Percentiles rank a stretch among this genome's conserved stretches.
These are phyloP conservation scores for Psilocybe subaeruginosa DNA, from an alignment of 768 basidiomycete genomes.

Conservation along the genomic window DNA sequence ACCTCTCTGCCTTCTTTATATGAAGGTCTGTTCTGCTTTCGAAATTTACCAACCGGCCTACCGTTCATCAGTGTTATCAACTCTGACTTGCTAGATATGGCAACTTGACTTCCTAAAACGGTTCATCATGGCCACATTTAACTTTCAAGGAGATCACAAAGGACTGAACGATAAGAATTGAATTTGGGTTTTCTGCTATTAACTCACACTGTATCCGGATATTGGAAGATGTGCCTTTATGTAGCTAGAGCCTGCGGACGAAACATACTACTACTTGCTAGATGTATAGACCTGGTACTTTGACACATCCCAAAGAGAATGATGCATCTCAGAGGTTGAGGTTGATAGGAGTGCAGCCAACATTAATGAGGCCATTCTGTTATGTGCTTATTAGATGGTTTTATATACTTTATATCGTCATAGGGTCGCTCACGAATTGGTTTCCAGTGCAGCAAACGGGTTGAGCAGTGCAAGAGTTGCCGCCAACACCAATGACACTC, in stretches of 20 bases:
- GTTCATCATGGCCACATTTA: neutral
- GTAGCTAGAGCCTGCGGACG: no score
- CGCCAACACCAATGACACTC: constrained; percentile 26
- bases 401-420: neutral
- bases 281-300: no score
- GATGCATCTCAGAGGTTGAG: constrained; percentile 21
- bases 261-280: no score
- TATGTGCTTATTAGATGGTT: neutral
- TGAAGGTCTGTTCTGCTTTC: no score
- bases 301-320: neutral
- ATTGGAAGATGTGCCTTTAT: neutral
- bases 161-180: no score
- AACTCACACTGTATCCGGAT: no score
- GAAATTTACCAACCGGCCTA: no score
- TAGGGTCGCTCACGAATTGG: constrained; percentile 25
- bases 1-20: no score
- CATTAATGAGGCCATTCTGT: constrained; percentile 28
- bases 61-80: no score
- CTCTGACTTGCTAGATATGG: neutral
- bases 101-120: neutral
- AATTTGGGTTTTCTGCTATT: no score
- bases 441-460: constrained; percentile 35
- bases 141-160: no score
- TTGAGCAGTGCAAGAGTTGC: constrained; percentile 27
- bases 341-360: constrained; percentile 34